Percentiles rank a stretch among this genome's conserved stretches.
Conservation (phyloP, 768 basidiomycete species). For the Mycena leptocephala region DNA sequence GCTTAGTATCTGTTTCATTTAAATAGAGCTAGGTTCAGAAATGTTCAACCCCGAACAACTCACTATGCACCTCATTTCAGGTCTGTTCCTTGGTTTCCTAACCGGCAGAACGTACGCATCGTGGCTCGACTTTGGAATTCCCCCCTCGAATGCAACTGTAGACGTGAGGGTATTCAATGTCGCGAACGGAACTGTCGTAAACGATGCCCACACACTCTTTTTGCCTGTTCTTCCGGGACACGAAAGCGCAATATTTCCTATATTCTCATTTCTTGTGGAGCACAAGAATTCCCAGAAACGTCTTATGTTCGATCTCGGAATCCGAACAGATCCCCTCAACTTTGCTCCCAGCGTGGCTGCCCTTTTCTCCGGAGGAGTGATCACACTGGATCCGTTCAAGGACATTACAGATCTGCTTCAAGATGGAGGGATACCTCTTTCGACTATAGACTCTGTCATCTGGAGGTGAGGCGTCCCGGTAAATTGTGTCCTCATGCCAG, state of each 20-base stretch:
- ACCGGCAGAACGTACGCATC: not conserved
- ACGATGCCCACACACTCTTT: not conserved
- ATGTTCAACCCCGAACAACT: not conserved
- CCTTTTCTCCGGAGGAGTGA: not conserved
- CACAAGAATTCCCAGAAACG: not conserved
- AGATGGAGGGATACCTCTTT: slow-evolving; percentile 17
- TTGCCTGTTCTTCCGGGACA: not conserved
- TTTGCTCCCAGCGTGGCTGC: not conserved
- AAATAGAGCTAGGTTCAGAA: not conserved
- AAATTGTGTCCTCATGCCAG: not conserved
- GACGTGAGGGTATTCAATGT: slow-evolving; percentile 19
- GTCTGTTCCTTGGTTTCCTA: not conserved
- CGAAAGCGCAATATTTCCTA: not conserved
- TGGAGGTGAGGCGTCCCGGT: slow-evolving; percentile 16
- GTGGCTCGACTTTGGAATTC: slow-evolving; percentile 13
- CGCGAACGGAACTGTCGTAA: not conserved
- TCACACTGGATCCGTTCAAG: not conserved
- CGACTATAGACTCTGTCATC: slow-evolving; percentile 20
- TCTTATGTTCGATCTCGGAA: slow-evolving; percentile 30
- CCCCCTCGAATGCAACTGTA: slow-evolving; percentile 19
- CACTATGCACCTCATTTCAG: not conserved
- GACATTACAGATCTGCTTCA: slow-evolving; percentile 18
- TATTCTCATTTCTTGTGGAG: slow-evolving; percentile 22
- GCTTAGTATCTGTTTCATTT: not conserved
- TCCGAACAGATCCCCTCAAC: slow-evolving; percentile 3